phyloP scores from a whole-genome alignment of 2,329 filamentous ascomycete species.

The Ascochyta lentis region DNA sequence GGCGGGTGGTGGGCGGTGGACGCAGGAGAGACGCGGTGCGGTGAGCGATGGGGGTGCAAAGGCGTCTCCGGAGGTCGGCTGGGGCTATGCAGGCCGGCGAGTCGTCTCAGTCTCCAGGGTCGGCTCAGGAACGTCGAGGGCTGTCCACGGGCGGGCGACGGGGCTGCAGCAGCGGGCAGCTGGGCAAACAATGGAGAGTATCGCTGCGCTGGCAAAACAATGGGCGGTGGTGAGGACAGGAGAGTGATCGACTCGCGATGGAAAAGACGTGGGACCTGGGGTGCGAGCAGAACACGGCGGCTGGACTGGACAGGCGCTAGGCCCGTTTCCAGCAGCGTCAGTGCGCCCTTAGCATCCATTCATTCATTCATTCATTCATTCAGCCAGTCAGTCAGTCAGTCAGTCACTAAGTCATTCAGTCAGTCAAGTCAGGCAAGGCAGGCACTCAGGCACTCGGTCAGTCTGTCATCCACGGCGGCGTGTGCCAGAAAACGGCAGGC shows the following conservation, averaged over 20 bases:
- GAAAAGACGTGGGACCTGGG: conserved; percentile 28
- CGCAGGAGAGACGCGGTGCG: conserved; percentile 20
- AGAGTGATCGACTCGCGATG: conserved; percentile 34
- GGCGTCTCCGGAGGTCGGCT: conserved; percentile 32
- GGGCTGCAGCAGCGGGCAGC: conserved; percentile 28
- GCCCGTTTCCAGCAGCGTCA: conserved; percentile 22
- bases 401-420: too few relatives aligned
- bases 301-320: conserved; percentile 24
- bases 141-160: conserved; percentile 22
- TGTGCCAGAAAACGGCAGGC: neutral
- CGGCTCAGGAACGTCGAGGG: conserved; percentile 11
- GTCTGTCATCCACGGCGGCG: too few relatives aligned
- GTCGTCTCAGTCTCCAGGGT: conserved; percentile 22
- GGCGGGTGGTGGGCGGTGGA: conserved; percentile 17
- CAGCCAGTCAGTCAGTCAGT: too few relatives aligned
- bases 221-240: conserved; percentile 30
- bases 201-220: conserved; percentile 29
- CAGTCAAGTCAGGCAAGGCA: neutral
- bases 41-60: conserved; percentile 21
- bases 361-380: too few relatives aligned
- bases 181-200: conserved; percentile 23
- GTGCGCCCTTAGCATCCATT: conserved; percentile 1
- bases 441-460: neutral
- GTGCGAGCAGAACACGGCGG: conserved; percentile 24
- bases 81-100: conserved; percentile 35